Evolutionary conservation across 306 rosid species (phyloP), one percentile per base, ranked within the genome.

Genomic region (Biancaea sappan): DNA sequence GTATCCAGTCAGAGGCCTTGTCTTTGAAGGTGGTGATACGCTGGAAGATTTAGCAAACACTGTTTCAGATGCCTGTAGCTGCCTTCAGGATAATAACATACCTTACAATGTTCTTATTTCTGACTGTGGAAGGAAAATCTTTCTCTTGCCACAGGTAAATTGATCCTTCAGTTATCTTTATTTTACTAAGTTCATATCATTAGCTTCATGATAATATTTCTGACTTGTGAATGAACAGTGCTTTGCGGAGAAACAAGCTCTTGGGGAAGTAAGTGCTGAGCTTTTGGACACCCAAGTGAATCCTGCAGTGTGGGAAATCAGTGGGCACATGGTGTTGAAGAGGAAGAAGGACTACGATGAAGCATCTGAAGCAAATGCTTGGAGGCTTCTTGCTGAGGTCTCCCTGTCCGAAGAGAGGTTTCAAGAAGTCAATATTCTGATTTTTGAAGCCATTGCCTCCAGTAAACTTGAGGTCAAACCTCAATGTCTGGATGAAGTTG

Each of bases 261-360:
- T 93, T 5, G 98, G 96, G 72, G 97, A 93, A 83, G 98, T 93
- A 82, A 79, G 84, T 31, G 84, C 91, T 22, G 98, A 93, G 85
- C 83, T 93, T 46, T 90, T 93, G 52, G 98, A 93, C 82, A 93
- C 98, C 18, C 98, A 93, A 87, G n/a, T n/a, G n/a, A n/a, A n/a
- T n/a, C n/a, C n/a, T n/a, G n/a, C n/a, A n/a, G n/a, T n/a, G 98
- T 93, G 98, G 98, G 98, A 93, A 75, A 91, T 91, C 21, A 93
- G 98, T 25, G 98, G 98, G 28, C 98, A 93, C 85, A 93, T 93
- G 96, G 98, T 93, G 71, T 67, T 93, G 57, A 93, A 93, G 90
- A 87, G 98, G 88, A 91, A 82, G 85, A 79, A 86, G 82, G 98
- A 93, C 73, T 93, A 76, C n/a, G 96, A 89, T 0, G 98, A 89